Base-by-base conservation (phyloP, 129 eudicot species). In the Silybum marianum region DNA sequence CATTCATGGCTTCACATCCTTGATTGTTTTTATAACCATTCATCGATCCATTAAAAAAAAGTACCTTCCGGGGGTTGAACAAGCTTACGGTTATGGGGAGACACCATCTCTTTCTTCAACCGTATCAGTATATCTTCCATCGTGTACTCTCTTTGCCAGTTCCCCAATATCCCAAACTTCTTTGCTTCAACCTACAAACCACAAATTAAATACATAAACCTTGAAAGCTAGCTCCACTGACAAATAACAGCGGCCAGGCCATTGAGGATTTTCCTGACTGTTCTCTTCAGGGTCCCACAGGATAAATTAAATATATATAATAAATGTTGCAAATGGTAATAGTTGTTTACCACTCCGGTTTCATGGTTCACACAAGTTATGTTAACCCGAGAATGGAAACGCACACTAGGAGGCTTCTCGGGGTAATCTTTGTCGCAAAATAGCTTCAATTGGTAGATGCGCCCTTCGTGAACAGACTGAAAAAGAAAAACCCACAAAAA, bases 401-500 rank as follows among this genome's bases (percentile, higher is more conserved):
- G 93, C 54, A 93, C 98, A 78, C 78, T 86, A 44, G 98, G 98
- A 71, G 96, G 92, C 91, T 93, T 93, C 92, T 93, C 98, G 6
- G 98, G 96, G 75, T 93, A 93, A 88, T 93, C 98, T 80, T 93
- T 91, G 94, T 93, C 97, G 72, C 98, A 93, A 78, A 93, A 93
- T 26, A 93, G 88, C 94, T 93, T 93, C 90, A 93, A 83, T 75
- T 93, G 98, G 88, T 93, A 93, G 48, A 93, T 93, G 12, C 96
- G 93, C 3, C 98, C 98, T 83, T 93, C 96, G 32, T 93, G 98
- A 23, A 91, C 98, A 66, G 94, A 89, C 98, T 93, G 88, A 62
- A 77, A 32, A 32, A 25, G 2, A 32, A 32, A 32, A 87, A 18
- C 80, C 65, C 60, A 63, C 23, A 25, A 66, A 78, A 38, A 69